These are phyloP conservation scores for Graphilbum ipis-grandicollis DNA, from an alignment of 2,329 filamentous ascomycete species.

Conservation along the genomic window DNA sequence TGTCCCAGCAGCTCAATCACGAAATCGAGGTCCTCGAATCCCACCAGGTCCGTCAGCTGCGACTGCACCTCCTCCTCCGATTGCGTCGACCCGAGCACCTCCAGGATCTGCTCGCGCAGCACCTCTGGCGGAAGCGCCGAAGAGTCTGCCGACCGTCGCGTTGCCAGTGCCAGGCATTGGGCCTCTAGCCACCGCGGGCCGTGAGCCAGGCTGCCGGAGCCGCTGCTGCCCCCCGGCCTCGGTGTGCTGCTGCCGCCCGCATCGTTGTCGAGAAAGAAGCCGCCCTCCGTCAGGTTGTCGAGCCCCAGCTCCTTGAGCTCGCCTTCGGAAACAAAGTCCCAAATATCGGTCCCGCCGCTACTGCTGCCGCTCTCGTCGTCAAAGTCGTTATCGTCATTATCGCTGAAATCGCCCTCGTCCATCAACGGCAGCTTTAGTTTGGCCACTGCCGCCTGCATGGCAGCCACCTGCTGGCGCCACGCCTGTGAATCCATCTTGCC, in stretches of 20 bases:
- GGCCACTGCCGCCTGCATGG: conserved; percentile 75
- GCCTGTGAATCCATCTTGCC: too few species aligned
- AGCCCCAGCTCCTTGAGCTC: conserved; percentile 40
- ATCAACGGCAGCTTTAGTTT: conserved; percentile 39
- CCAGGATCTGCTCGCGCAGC: conserved; percentile 62
- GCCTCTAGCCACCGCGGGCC: conserved; percentile 52
- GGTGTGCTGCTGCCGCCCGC: conserved; percentile 11
- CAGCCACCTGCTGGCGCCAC: conserved; percentile 71
- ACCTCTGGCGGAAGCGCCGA: conserved; percentile 32
- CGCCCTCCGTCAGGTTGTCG: conserved; percentile 23
- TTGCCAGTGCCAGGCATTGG: conserved; percentile 51
- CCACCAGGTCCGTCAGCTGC: conserved; percentile 72
- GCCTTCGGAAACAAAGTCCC: conserved; percentile 77
- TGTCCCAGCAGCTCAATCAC: conserved; percentile 79
- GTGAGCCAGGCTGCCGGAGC: conserved; percentile 18
- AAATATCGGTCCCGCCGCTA: conserved; percentile 49
- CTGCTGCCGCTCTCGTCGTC: conserved; percentile 35
- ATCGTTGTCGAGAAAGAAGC: conserved; percentile 12
- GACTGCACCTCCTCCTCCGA: conserved; percentile 83
- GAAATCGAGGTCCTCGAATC: conserved; percentile 85
- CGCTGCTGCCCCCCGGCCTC: not conserved
- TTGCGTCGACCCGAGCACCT: conserved; percentile 49
- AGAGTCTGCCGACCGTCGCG: conserved; percentile 41
- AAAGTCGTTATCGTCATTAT: conserved; percentile 45
- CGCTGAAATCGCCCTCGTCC: conserved; percentile 13